Conservation (phyloP, 805 yeast species). For the Cyberlindnera mycetangii region DNA sequence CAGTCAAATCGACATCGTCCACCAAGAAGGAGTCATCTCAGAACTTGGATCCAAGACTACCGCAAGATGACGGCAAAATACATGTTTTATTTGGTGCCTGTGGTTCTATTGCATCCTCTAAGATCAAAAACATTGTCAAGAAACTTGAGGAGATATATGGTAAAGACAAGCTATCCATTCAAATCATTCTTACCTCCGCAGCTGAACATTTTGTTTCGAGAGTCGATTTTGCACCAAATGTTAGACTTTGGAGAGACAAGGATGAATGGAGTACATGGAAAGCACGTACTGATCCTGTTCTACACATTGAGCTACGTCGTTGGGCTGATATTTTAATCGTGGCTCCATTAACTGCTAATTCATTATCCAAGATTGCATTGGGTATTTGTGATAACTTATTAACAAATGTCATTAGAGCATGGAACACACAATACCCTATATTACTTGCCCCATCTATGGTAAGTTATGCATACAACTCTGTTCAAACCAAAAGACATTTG, state of each 20-base stretch:
- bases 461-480: constrained; percentile 84
- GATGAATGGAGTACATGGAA: constrained; percentile 96
- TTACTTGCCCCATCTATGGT: constrained; percentile 95
- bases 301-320: constrained; percentile 90
- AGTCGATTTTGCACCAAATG: constrained; percentile 53
- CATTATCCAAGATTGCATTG: constrained; percentile 81
- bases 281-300: constrained; percentile 79
- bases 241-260: constrained; percentile 85
- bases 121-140: constrained; percentile 74
- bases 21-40: constrained; percentile 38
- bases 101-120: constrained; percentile 82
- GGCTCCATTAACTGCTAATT: constrained; percentile 94
- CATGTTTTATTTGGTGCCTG: constrained; percentile 86
- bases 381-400: constrained; percentile 92
- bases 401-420: constrained; percentile 88
- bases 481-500: constrained; percentile 82
- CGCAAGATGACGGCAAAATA: constrained; percentile 82
- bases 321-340: constrained; percentile 95
- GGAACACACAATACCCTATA: constrained; percentile 92
- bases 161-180: constrained; percentile 70
- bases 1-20: background rate
- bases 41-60: constrained; percentile 60
- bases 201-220: constrained; percentile 75
- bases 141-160: constrained; percentile 82
- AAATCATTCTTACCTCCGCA: constrained; percentile 78